Conservation (phyloP, 202 grass and related monocot genomes). For the Panicum hallii region DNA sequence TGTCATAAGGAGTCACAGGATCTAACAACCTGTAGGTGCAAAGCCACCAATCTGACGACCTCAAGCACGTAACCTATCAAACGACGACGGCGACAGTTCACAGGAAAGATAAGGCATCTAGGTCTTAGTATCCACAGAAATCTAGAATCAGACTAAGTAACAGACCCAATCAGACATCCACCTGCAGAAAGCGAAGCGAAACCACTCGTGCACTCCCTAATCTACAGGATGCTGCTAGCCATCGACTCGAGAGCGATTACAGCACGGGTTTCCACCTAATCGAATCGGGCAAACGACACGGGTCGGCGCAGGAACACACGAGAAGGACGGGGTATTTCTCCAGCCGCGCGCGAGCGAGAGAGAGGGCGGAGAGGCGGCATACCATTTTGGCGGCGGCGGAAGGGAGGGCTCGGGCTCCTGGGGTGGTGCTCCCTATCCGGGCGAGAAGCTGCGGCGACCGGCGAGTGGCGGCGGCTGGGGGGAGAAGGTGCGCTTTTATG, state of each 20-base stretch:
- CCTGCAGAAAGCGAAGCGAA: not conserved
- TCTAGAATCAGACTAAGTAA: not conserved
- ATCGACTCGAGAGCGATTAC: not conserved
- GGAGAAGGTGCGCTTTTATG: slow-evolving; percentile 17
- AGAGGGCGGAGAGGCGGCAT: not conserved
- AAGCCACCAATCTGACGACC: not conserved
- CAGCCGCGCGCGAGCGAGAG: not conserved
- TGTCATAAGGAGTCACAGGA: not conserved
- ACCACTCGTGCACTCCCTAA: not conserved
- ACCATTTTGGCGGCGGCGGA: slow-evolving; percentile 50
- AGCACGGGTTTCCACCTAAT: not conserved
- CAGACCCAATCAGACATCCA: not conserved
- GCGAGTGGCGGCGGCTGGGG: slow-evolving; percentile 30
- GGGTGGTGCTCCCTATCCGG: slow-evolving; percentile 21
- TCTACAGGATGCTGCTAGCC: not conserved
- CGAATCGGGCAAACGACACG: not conserved
- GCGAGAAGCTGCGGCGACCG: slow-evolving; percentile 24
- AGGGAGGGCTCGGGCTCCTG: slow-evolving; percentile 27
- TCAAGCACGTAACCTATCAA: not conserved
- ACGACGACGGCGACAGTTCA: not conserved
- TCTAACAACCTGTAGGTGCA: not conserved
- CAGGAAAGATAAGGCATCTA: not conserved
- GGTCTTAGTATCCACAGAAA: not conserved
- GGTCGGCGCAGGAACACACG: not conserved
- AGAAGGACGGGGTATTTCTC: too few relatives aligned